These are phyloP conservation scores for Metarhizium guizhouense DNA, from an alignment of 2,329 filamentous ascomycete genomes.

Conservation along the genomic window DNA sequence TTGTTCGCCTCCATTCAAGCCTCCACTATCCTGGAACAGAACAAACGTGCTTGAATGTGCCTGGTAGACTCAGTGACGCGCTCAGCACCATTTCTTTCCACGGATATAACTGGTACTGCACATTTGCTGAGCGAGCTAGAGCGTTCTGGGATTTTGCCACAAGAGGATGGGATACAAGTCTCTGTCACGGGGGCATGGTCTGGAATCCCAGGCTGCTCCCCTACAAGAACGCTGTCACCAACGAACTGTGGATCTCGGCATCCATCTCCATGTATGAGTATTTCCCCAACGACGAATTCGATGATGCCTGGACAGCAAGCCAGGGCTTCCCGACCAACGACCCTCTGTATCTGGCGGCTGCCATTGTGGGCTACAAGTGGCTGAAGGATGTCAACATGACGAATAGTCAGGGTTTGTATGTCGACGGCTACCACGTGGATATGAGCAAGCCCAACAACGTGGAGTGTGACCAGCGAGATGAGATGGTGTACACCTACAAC, in stretches of 20 bases:
- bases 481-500: slow-evolving; percentile 94
- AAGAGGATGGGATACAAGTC: slow-evolving; percentile 68
- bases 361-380: slow-evolving; percentile 74
- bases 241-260: slow-evolving; percentile 78
- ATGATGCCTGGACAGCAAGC: slow-evolving; percentile 50
- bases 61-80: slow-evolving; percentile 4
- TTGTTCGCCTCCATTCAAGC: slow-evolving; percentile 60
- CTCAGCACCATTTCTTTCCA: slow-evolving; percentile 52
- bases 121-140: slow-evolving; percentile 74
- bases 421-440: slow-evolving; percentile 80
- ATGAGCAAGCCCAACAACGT: slow-evolving; percentile 54
- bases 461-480: slow-evolving; percentile 70
- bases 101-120: slow-evolving; percentile 62
- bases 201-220: slow-evolving; percentile 76
- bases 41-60: slow-evolving; percentile 6
- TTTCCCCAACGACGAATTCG: slow-evolving; percentile 72
- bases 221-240: slow-evolving; percentile 96
- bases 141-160: slow-evolving; percentile 79
- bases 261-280: slow-evolving; percentile 84
- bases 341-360: slow-evolving; percentile 60
- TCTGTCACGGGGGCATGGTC: slow-evolving; percentile 82
- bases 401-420: slow-evolving; percentile 64
- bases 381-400: slow-evolving; percentile 73
- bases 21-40: slow-evolving; percentile 42
- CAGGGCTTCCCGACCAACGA: slow-evolving; percentile 33